Percentiles rank a stretch among this genome's conserved stretches.
phyloP scores from a whole-genome alignment of 2,329 filamentous ascomycete species.

The Hirsutella rhossiliensis region DNA sequence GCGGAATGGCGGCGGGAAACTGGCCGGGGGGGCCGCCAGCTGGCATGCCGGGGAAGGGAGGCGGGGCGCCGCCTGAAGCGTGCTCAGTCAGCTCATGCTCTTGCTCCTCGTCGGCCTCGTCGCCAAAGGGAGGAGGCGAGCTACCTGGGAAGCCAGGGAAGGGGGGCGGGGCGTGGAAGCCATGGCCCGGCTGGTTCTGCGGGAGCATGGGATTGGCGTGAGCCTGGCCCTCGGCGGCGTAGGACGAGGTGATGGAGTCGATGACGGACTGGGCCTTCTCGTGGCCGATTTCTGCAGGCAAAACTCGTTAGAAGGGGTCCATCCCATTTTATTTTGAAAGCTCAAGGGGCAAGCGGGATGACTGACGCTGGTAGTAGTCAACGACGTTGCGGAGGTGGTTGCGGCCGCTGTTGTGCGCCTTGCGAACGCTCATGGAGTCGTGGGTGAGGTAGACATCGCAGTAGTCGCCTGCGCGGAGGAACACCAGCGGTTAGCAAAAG shows the following conservation, averaged over 20 bases:
- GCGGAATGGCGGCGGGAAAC: constrained; percentile 32
- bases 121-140: constrained; percentile 18
- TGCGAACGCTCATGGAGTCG: constrained; percentile 98
- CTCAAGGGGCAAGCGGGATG: not conserved
- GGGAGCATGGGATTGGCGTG: constrained; percentile 74
- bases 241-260: constrained; percentile 92
- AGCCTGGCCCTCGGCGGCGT: constrained; percentile 85
- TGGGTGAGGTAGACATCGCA: constrained; percentile 99
- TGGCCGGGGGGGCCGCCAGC: constrained; percentile 22
- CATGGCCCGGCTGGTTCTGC: constrained; percentile 50
- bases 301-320: not conserved
- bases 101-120: not conserved
- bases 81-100: not conserved
- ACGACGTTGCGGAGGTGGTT: constrained; percentile 97
- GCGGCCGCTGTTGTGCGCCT: constrained; percentile 91
- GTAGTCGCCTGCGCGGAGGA: constrained; percentile 67
- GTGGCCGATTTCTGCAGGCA: constrained; percentile 71
- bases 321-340: not conserved
- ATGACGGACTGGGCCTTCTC: constrained; percentile 98
- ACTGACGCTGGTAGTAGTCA: constrained; percentile 89
- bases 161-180: constrained; percentile 38
- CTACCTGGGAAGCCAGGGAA: constrained; percentile 44
- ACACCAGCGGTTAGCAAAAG: constrained; percentile 16
- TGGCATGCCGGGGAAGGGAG: constrained; percentile 44
- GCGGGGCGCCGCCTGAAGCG: constrained; percentile 29